phyloP scores from a whole-genome alignment of 2,329 filamentous ascomycete species.

The Fusarium sp. region DNA sequence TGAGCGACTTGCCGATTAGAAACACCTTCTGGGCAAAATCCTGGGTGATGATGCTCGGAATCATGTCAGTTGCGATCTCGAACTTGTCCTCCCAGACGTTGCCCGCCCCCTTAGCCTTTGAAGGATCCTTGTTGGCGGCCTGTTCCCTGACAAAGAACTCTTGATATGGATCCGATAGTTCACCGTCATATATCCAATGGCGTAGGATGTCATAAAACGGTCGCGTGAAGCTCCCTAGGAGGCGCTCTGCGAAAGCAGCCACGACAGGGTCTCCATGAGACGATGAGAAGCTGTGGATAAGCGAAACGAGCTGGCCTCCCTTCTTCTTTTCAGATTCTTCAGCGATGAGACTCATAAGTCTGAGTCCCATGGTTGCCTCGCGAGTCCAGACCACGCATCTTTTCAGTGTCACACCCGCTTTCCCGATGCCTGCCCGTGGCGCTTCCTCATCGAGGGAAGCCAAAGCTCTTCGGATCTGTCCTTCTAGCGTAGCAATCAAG shows the following conservation, averaged over 20 bases:
- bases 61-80: constrained; percentile 84
- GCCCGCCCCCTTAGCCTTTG: constrained; percentile 73
- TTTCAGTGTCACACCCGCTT: constrained; percentile 92
- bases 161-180: constrained; percentile 93
- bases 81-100: constrained; percentile 99
- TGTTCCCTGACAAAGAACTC: constrained; percentile 97
- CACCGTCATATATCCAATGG: constrained; percentile 98
- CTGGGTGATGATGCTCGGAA: constrained; percentile 91
- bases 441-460: constrained; percentile 76
- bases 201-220: constrained; percentile 97
- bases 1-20: constrained; percentile 95
- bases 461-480: constrained; percentile 87
- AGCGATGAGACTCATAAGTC: constrained; percentile 93
- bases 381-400: constrained; percentile 97
- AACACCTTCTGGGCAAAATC: constrained; percentile 98
- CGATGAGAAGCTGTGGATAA: constrained; percentile 93
- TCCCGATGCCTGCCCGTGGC: constrained; percentile 78
- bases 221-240: constrained; percentile 86
- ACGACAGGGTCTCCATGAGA: constrained; percentile 97
- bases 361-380: constrained; percentile 94
- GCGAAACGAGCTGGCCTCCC: constrained; percentile 90
- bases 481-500: constrained; percentile 91
- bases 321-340: constrained; percentile 86
- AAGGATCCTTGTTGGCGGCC: constrained; percentile 61
- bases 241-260: constrained; percentile 88